Evolutionary conservation across 805 yeast genomes (phyloP).

Genomic region (Candida xyloterini): DNA sequence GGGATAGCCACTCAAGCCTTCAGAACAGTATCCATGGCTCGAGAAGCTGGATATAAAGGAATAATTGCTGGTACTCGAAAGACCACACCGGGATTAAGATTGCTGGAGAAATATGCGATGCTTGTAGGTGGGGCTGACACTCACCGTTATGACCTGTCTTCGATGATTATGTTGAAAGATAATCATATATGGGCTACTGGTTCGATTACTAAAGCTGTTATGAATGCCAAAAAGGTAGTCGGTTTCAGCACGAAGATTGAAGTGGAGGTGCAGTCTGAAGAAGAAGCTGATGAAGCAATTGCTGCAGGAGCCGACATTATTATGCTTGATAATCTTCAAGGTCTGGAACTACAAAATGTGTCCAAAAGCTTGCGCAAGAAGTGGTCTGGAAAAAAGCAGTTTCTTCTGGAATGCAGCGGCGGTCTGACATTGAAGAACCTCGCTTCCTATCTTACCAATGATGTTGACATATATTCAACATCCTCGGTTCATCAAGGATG

Average conservation of each 20-base stretch:
- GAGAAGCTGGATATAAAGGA: slow-evolving; percentile 68
- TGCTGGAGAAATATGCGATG: slow-evolving; percentile 91
- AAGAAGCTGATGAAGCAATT: slow-evolving; percentile 89
- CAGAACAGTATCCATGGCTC: slow-evolving; percentile 57
- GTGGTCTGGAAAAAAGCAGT: slow-evolving; percentile 49
- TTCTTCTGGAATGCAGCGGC: slow-evolving; percentile 87
- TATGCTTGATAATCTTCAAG: slow-evolving; percentile 87
- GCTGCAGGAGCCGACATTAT: slow-evolving; percentile 93
- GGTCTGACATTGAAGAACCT: slow-evolving; percentile 77
- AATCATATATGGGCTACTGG: slow-evolving; percentile 93
- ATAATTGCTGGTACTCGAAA: slow-evolving; percentile 93
- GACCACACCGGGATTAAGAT: slow-evolving; percentile 94
- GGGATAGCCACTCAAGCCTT: slow-evolving; percentile 82
- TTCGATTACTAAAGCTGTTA: slow-evolving; percentile 81
- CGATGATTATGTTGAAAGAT: slow-evolving; percentile 96
- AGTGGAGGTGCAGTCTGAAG: slow-evolving; percentile 84
- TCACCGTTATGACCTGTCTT: slow-evolving; percentile 85
- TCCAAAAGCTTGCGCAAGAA: slow-evolving; percentile 59
- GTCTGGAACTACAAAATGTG: slow-evolving; percentile 58
- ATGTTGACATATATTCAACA: slow-evolving; percentile 87
- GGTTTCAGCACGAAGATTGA: slow-evolving; percentile 91
- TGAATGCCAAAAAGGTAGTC: slow-evolving; percentile 70
- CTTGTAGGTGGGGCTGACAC: slow-evolving; percentile 92
- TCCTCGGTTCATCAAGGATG: slow-evolving; percentile 92
- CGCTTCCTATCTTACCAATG: slow-evolving; percentile 61